Evolutionary conservation across 805 yeast genomes (phyloP).

Genomic region (Saccharomyces mikatae): DNA sequence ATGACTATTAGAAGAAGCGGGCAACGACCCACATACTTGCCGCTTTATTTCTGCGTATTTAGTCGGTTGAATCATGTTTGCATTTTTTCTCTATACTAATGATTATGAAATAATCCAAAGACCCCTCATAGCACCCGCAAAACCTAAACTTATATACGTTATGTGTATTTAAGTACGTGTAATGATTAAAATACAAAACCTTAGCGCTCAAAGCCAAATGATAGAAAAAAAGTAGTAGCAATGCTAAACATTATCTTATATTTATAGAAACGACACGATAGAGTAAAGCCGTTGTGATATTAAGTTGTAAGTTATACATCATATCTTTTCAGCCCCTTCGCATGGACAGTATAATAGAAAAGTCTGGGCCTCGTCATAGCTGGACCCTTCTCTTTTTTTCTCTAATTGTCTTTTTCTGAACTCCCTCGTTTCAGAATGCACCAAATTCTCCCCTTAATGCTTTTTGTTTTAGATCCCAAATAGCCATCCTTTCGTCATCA

Average conservation of each 20-base stretch:
- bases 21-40: background rate
- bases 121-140: background rate
- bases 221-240: background rate
- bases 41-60: background rate
- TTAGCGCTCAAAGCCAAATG: background rate
- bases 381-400: background rate
- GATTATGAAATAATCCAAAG: background rate
- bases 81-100: background rate
- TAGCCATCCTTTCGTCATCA: conserved; percentile 39
- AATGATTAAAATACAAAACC: background rate
- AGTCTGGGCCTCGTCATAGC: background rate
- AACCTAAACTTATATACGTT: background rate
- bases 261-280: background rate
- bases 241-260: background rate
- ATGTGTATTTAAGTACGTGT: background rate
- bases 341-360: background rate
- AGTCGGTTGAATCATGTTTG: background rate
- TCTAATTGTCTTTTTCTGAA: background rate
- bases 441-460: conserved; percentile 32
- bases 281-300: background rate
- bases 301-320: background rate
- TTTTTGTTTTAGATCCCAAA: conserved; percentile 32
- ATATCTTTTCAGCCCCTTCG: background rate
- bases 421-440: background rate
- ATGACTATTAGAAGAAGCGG: conserved; percentile 1